Evolutionary conservation across 192 early-diverging fungal species (phyloP).

Genomic region (Phycomyces blakesleeanus): DNA sequence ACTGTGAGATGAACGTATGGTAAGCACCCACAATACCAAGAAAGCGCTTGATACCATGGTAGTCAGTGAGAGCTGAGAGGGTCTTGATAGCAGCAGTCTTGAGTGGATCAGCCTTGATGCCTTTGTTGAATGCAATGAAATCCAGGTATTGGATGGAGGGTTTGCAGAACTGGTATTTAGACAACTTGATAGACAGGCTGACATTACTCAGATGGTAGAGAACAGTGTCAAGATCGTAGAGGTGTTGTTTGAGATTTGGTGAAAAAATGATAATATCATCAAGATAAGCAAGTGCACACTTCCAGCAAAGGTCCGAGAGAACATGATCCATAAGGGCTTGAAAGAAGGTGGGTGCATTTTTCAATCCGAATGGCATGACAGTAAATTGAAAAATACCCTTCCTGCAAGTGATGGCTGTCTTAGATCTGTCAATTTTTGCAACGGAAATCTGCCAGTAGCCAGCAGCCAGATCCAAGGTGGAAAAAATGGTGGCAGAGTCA

Average conservation of each 20-base stretch:
- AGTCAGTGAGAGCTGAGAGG: background rate
- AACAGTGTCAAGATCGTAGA: too few species aligned
- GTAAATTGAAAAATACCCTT: conserved; percentile 19
- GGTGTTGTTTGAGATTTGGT: too few species aligned
- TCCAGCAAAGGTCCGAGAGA: conserved; percentile 17
- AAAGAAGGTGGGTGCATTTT: conserved; percentile 33
- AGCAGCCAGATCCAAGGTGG: conserved; percentile 10
- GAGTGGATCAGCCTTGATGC: background rate
- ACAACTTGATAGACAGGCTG: background rate
- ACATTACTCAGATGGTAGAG: background rate
- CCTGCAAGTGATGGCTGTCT: conserved; percentile 5
- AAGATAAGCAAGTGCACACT: conserved; percentile 25
- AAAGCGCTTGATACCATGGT: background rate
- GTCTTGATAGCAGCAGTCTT: background rate
- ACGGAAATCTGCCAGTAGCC: conserved; percentile 23
- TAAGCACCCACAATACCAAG: background rate
- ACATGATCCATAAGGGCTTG: conserved; percentile 39
- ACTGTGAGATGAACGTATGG: background rate
- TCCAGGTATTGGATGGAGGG: background rate
- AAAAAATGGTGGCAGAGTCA: conserved; percentile 19
- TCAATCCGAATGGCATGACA: conserved; percentile 33
- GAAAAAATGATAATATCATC: conserved; percentile 54
- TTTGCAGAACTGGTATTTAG: background rate
- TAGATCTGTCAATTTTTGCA: background rate
- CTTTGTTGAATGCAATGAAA: background rate